Percentiles rank a stretch among this genome's conserved stretches.
Conservation (phyloP, 1,284 basidiomycete species). For the Ganoderma boninense region DNA sequence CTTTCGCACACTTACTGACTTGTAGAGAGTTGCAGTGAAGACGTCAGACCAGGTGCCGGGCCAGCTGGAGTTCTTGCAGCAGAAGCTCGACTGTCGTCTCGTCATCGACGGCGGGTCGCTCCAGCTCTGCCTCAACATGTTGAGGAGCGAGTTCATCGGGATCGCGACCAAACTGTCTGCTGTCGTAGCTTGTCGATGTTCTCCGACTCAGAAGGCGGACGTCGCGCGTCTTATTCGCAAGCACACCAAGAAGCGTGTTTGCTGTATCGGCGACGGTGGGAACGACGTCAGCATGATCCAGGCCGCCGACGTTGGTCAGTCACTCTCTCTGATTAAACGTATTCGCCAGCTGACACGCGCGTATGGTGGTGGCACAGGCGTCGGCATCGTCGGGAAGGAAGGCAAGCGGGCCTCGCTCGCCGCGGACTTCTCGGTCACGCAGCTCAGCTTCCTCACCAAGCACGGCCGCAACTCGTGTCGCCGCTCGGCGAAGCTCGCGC, state of each 20-base stretch:
- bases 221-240: slow-evolving; percentile 92
- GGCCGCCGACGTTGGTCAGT: slow-evolving; percentile 91
- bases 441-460: slow-evolving; percentile 96
- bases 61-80: slow-evolving; percentile 94
- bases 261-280: slow-evolving; percentile 96
- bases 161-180: slow-evolving; percentile 96
- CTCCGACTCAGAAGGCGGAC: slow-evolving; percentile 98
- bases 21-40: slow-evolving; percentile 63
- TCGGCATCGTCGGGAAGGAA: slow-evolving; percentile 99
- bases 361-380: slow-evolving; percentile 63
- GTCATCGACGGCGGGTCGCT: slow-evolving; percentile 99
- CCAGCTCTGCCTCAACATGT: slow-evolving; percentile 88
- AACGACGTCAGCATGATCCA: slow-evolving; percentile 98
- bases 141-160: slow-evolving; percentile 94
- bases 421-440: slow-evolving; percentile 97
- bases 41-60: slow-evolving; percentile 85
- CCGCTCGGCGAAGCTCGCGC: slow-evolving; percentile 95
- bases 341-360: background rate
- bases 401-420: slow-evolving; percentile 98
- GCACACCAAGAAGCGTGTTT: slow-evolving; percentile 93
- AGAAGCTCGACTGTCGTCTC: slow-evolving; percentile 95
- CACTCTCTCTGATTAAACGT: background rate
- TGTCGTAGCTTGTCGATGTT: slow-evolving; percentile 97
- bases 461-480: slow-evolving; percentile 98
- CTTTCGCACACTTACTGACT: slow-evolving; percentile 1